phyloP scores from a whole-genome alignment of 2,329 filamentous ascomycete genomes.

The Thermomyces lanuginosus region DNA sequence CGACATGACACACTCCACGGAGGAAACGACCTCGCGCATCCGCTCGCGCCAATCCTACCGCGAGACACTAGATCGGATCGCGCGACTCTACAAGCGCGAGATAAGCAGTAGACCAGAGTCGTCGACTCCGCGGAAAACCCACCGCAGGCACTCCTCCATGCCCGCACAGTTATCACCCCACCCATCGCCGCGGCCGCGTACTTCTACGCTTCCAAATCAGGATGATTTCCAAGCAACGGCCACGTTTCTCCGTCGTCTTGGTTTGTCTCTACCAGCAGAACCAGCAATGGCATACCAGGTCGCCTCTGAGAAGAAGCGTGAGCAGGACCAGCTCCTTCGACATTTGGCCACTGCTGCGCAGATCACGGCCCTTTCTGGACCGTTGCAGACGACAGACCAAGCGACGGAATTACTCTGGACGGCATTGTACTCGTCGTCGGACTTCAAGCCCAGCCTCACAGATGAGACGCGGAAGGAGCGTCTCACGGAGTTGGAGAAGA shows the following conservation, averaged over 20 bases:
- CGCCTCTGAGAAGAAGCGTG: constrained; percentile 16
- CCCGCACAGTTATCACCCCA: constrained; percentile 6
- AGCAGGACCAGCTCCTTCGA: constrained; percentile 15
- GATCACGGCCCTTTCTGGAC: constrained; percentile 14
- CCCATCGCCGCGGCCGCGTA: constrained; percentile 6
- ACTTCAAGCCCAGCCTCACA: constrained; percentile 13
- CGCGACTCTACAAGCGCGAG: constrained; percentile 17
- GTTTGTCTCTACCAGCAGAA: constrained; percentile 10
- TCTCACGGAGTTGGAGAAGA: constrained; percentile 16
- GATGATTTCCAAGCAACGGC: constrained; percentile 14
- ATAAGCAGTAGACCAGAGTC: constrained; percentile 10
- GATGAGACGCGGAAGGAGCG: constrained; percentile 13
- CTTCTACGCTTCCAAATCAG: constrained; percentile 2
- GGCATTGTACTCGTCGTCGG: constrained; percentile 13
- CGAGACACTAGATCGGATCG: constrained; percentile 17
- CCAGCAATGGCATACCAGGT: constrained; percentile 7
- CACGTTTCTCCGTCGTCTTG: constrained; percentile 18
- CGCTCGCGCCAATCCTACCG: constrained; percentile 20
- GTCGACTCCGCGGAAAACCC: constrained; percentile 7
- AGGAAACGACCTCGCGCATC: constrained; percentile 14
- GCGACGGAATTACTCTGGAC: constrained; percentile 18
- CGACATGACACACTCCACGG: constrained; percentile 18
- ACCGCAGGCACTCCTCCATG: constrained; percentile 6
- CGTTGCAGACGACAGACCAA: constrained; percentile 16
- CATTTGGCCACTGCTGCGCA: constrained; percentile 15